These are phyloP conservation scores for Geoglossum glabrum DNA, from an alignment of 495 filamentous ascomycete species.

Conservation along the genomic window DNA sequence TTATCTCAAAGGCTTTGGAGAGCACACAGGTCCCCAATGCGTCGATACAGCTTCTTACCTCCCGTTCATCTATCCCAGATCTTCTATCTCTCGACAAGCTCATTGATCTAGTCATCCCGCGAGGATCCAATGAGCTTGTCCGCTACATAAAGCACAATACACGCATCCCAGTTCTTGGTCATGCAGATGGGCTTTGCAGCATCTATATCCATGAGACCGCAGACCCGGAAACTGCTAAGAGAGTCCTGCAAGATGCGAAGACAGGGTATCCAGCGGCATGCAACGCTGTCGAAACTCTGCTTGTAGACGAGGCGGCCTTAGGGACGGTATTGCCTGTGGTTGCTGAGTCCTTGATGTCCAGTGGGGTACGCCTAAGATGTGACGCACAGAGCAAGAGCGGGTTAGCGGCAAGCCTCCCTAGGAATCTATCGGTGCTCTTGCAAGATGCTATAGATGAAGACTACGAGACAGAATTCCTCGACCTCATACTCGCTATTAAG, in stretches of 20 bases:
- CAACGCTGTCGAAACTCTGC: constrained; percentile 75
- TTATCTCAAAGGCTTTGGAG: constrained; percentile 62
- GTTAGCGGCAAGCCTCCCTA: constrained; percentile 23
- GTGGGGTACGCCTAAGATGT: constrained; percentile 72
- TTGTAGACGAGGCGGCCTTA: constrained; percentile 61
- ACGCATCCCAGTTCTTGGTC: constrained; percentile 87
- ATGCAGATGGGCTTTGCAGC: constrained; percentile 85
- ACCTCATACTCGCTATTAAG: constrained; percentile 69
- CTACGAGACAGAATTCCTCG: constrained; percentile 77
- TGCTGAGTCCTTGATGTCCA: constrained; percentile 46
- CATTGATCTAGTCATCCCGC: constrained; percentile 89
- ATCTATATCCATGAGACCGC: constrained; percentile 75
- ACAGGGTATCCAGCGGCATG: constrained; percentile 90
- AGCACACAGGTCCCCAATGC: constrained; percentile 60
- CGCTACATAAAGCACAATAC: constrained; percentile 74
- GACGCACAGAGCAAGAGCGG: constrained; percentile 44
- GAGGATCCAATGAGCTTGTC: constrained; percentile 86
- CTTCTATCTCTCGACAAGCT: constrained; percentile 64
- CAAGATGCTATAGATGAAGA: constrained; percentile 46
- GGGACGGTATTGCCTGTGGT: constrained; percentile 46
- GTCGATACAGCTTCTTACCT: constrained; percentile 81
- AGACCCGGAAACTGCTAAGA: constrained; percentile 45
- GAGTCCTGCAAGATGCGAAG: constrained; percentile 80
- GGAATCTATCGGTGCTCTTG: constrained; percentile 26
- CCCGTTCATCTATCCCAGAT: constrained; percentile 68